A percentile compares a stretch with the other conserved stretches of the same genome.
These are phyloP conservation scores for Fusarium devonianum DNA, from an alignment of 2,329 filamentous ascomycete genomes.

Conservation along the genomic window DNA sequence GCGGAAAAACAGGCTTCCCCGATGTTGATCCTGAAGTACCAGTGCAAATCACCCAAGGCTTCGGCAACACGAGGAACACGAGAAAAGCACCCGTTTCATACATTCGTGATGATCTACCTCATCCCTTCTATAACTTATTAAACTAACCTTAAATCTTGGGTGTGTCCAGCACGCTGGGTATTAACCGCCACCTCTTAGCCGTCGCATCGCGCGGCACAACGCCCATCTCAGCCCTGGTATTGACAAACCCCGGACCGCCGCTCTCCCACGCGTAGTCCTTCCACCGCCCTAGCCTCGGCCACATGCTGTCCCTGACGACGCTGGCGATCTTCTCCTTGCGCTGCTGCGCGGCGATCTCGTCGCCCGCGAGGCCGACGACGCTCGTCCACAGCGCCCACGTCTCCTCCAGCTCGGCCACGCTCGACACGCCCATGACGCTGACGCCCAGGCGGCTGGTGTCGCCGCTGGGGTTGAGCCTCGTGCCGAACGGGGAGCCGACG, in stretches of 20 bases:
- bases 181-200: constrained; percentile 36
- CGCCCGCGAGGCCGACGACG: constrained; percentile 53
- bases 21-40: too few species aligned
- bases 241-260: constrained; percentile 57
- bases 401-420: constrained; percentile 68
- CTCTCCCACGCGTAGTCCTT: constrained; percentile 71
- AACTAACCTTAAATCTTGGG: constrained; percentile 41
- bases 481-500: constrained; percentile 55
- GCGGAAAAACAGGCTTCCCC: too few species aligned
- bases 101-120: constrained; percentile 5
- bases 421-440: constrained; percentile 71
- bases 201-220: constrained; percentile 43
- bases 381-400: constrained; percentile 66
- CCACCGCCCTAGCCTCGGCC: constrained; percentile 66
- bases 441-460: constrained; percentile 54
- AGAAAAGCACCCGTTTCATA: too few species aligned
- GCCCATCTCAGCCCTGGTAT: constrained; percentile 44
- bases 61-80: too few species aligned
- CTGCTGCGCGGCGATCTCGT: constrained; percentile 44
- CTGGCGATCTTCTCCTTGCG: constrained; percentile 44
- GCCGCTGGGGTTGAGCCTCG: constrained; percentile 26
- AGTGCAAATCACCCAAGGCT: too few species aligned
- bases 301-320: constrained; percentile 55
- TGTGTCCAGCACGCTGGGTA: constrained; percentile 35
- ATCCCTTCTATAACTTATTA: background rate